Evolutionary conservation across 2,329 filamentous ascomycete species (phyloP).

Genomic region (Triangularia verruculosa): DNA sequence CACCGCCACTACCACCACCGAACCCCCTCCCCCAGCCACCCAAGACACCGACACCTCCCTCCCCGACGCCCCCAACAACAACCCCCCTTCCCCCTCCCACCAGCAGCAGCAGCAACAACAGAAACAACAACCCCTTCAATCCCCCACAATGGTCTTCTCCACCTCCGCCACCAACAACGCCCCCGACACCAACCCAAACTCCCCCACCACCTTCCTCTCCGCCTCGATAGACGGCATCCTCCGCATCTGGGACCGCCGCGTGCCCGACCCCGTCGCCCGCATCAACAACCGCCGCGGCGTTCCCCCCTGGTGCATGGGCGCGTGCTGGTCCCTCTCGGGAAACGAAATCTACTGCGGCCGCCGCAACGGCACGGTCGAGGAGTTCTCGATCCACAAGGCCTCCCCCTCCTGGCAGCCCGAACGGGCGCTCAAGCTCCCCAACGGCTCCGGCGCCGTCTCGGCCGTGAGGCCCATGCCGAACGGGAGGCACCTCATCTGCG

Average conservation of each 20-base stretch:
- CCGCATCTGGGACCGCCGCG: constrained; percentile 88
- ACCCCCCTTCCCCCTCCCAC: constrained; percentile 2
- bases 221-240: constrained; percentile 84
- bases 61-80: neutral
- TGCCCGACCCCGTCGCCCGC: constrained; percentile 71
- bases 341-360: constrained; percentile 93
- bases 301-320: constrained; percentile 96
- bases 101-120: too few relatives aligned
- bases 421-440: constrained; percentile 80
- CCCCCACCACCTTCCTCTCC: constrained; percentile 79
- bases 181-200: constrained; percentile 54
- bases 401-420: constrained; percentile 66
- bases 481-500: constrained; percentile 85
- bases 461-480: constrained; percentile 90
- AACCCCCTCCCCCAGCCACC: neutral
- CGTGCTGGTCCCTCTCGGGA: constrained; percentile 93
- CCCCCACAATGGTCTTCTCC: constrained; percentile 29
- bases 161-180: constrained; percentile 39
- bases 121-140: constrained; percentile 23
- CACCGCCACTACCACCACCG: neutral
- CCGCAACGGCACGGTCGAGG: constrained; percentile 89
- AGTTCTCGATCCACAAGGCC: constrained; percentile 82
- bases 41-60: neutral
- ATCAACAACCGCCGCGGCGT: constrained; percentile 72
- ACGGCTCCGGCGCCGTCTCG: constrained; percentile 84